Base-by-base conservation (phyloP, 2,329 filamentous ascomycete genomes). In the Ascochyta rabiei region DNA sequence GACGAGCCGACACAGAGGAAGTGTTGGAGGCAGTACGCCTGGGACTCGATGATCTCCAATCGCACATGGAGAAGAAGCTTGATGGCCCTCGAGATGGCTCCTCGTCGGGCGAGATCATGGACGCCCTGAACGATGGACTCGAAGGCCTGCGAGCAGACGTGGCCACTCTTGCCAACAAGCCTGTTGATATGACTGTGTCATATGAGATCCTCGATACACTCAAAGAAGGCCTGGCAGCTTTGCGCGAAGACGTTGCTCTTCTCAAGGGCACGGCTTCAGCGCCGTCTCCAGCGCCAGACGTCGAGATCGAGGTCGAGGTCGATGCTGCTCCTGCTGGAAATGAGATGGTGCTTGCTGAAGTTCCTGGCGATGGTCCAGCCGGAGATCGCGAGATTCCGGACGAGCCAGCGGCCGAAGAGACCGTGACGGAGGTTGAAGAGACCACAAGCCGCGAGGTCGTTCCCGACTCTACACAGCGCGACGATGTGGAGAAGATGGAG, bases 121-220 rank as follows among this genome's bases (percentile, higher is more conserved):
- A 87, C 61, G 82, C 82, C 7, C 78, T 88, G 59, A 83, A 86
- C 50, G 84, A 87, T 42, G 91, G 92, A 2, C 82, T 97, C 33
- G 89, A 90, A 56, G 84, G 83, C 38, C 82, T 97, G 30, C 85
- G 91, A 5, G 81, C 84, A 15, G 93, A 97, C 62, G 84, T 96
- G 44, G 80, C 84, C 60, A 88, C 88, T 68, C 82, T 95, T 15
- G 81, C 86, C 19, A 87, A 93, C 70, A 95, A 91, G 76, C 90
- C 92, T 5, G 80, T 86, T 0, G 92, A 96, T 65, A 83, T 93
- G 74, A 93, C 89, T 0, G 87, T 91, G 53, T 93, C 90, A 56
- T 90, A 96, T 61, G 92, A 97, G 75, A 93, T 97, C 47, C 81
- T 97, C 1, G 90, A 96, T 56, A 91, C 90, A 0, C 82, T 98